A percentile compares a stretch with the other conserved stretches of the same genome.
Conservation (phyloP, 139 green algal species). For the Nannochloris sp. region DNA sequence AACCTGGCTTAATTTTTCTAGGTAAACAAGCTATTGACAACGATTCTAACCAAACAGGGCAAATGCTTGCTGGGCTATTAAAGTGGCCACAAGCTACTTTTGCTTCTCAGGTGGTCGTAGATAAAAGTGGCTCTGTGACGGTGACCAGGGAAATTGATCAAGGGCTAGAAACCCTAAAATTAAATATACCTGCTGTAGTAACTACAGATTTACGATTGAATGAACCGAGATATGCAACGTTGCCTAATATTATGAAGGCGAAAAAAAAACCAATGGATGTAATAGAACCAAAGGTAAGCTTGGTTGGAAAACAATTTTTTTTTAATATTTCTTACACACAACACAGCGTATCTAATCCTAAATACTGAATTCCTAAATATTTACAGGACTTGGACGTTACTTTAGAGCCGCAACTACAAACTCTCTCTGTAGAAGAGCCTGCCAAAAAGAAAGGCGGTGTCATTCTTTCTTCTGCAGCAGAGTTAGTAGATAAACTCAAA, state of each 20-base stretch:
- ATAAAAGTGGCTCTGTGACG: constrained; percentile 5
- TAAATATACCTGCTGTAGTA: constrained; percentile 78
- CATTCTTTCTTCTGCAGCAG: constrained; percentile 46
- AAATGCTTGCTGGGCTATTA: constrained; percentile 86
- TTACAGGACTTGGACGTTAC: constrained; percentile 47
- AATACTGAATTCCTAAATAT: neutral
- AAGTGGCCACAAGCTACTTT: constrained; percentile 90
- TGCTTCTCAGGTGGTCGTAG: constrained; percentile 70
- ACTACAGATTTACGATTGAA: constrained; percentile 91
- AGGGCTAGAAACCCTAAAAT: constrained; percentile 65
- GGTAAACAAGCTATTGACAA: constrained; percentile 95
- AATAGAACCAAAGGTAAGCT: constrained; percentile 30
- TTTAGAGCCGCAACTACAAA: constrained; percentile 31
- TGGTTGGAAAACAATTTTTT: too few relatives aligned
- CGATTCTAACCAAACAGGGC: constrained; percentile 85
- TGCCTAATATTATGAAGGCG: constrained; percentile 90
- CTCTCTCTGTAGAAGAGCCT: constrained; percentile 55
- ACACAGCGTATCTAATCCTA: too few relatives aligned
- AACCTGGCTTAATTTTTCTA: constrained; percentile 59
- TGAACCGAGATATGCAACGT: constrained; percentile 81
- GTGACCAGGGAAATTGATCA: constrained; percentile 69
- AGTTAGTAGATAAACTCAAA: constrained; percentile 73
- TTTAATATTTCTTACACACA: too few relatives aligned
- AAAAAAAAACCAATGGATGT: constrained; percentile 83
- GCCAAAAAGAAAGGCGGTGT: constrained; percentile 49